Evolutionary conservation across 2,329 filamentous ascomycete species (phyloP), one percentile per base, ranked within the genome.

Genomic region (Aspergillus sp.): DNA sequence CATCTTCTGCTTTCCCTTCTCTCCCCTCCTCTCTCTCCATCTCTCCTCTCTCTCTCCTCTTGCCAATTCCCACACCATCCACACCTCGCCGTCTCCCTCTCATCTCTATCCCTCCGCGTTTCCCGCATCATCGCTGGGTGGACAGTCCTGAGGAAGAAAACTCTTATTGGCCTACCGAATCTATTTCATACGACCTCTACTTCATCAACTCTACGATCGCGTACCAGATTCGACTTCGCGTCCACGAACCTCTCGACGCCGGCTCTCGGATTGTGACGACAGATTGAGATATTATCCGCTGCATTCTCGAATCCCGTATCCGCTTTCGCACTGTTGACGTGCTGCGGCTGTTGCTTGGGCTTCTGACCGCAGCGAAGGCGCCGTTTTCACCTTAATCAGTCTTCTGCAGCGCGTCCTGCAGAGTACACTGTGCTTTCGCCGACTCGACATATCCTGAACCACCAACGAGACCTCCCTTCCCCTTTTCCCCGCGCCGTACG

Each of bases 401-500:
- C 32, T 36, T 42, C 39, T 37, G 46, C 43, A 38, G 25, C 41
- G 32, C 31, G 34, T 40, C n/a, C 40, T 44, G 35, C 44, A 47
- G 29, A 3, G 12, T 26, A 8, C 30, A 33, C 25, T 29, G n/a
- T 34, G 35, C 41, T 43, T 41, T 41, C 31, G 29, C 30, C 35
- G 25, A 40, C 37, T 36, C 30, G 26, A 22, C 27, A 32, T 24
- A 19, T 25, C 32, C 33, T 29, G 28, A 15, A 29, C 28, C 33
- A 34, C 25, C 35, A 28, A 15, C 32, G 39, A 42, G 45, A 24
- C 25, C 34, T 43, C 30, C 24, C 33, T 32, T 35, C 37, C 42
- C 39, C 31, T 26, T 36, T 45, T 46, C 45, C 37, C 53, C 48
- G 53, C 57, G 57, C 57, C 57, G 57, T 56, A 55, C 57, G 57